Conservation (phyloP, 2,329 filamentous ascomycete species). For the Verticillium klebahnii region DNA sequence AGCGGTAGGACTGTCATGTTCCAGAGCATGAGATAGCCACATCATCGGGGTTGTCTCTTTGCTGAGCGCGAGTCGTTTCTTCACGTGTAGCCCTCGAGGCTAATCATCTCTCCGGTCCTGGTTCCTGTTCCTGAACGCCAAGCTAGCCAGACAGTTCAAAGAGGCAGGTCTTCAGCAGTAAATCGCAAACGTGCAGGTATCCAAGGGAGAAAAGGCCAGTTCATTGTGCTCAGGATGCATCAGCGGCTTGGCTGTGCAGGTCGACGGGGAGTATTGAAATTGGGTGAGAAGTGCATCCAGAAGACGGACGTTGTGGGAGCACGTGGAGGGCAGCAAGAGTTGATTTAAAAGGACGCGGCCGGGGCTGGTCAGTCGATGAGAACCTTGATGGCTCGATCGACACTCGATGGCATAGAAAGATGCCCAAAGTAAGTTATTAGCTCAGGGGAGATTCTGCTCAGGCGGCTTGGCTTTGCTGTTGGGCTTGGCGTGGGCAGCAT, state of each 20-base stretch:
- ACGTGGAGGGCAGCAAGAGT: neutral
- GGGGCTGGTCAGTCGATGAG: neutral
- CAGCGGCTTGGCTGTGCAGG: neutral
- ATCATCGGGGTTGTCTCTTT: too few species aligned
- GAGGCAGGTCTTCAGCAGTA: neutral
- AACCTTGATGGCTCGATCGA: neutral
- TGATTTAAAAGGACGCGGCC: neutral
- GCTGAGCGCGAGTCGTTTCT: neutral
- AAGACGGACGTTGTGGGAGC: neutral
- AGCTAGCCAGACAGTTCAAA: neutral
- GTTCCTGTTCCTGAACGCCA: neutral
- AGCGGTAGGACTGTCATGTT: too few species aligned
- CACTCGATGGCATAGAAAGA: neutral
- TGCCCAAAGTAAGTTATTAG: neutral
- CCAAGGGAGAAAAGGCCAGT: neutral
- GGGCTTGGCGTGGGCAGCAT: neutral
- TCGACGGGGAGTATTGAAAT: neutral
- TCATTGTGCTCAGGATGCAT: neutral
- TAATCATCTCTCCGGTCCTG: neutral
- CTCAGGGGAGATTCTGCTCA: neutral
- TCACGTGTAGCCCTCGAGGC: neutral
- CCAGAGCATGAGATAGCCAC: too few species aligned
- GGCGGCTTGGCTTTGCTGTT: neutral
- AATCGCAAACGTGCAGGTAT: neutral
- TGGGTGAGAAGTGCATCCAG: neutral